Evolutionary conservation across 2,329 filamentous ascomycete genomes (phyloP).

Genomic region (Trichoderma sp.): DNA sequence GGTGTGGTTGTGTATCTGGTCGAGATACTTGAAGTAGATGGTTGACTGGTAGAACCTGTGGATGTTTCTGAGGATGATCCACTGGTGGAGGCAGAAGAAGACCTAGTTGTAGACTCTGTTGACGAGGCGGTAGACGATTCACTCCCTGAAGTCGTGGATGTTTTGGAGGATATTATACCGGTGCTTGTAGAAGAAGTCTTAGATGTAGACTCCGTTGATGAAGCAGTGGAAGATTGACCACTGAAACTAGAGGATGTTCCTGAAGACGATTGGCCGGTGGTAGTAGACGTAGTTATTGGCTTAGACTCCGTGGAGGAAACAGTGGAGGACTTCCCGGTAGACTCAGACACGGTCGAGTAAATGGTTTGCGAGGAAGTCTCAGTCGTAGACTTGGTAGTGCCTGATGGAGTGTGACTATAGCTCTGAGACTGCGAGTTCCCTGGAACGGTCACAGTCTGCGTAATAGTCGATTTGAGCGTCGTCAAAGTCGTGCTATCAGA

Average conservation of each 20-base stretch:
- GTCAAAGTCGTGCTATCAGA: background rate
- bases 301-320: background rate
- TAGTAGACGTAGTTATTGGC: background rate
- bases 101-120: background rate
- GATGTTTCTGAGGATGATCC: background rate
- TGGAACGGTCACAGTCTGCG: slow-evolving; percentile 16
- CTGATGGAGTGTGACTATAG: background rate
- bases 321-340: background rate
- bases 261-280: background rate
- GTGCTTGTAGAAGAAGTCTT: background rate
- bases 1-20: background rate
- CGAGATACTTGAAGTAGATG: background rate
- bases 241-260: background rate
- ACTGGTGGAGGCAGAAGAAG: background rate
- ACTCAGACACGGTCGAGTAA: background rate
- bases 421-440: background rate
- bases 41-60: background rate
- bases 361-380: background rate
- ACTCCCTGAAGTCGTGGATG: background rate
- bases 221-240: background rate
- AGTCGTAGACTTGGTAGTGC: background rate
- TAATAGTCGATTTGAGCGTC: background rate
- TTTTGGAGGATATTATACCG: background rate
- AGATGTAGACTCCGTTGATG: background rate
- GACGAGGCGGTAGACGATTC: background rate